Evolutionary conservation across 257 asterid genomes (phyloP), one percentile per base, ranked within the genome.

Genomic region (Solanum okadae): DNA sequence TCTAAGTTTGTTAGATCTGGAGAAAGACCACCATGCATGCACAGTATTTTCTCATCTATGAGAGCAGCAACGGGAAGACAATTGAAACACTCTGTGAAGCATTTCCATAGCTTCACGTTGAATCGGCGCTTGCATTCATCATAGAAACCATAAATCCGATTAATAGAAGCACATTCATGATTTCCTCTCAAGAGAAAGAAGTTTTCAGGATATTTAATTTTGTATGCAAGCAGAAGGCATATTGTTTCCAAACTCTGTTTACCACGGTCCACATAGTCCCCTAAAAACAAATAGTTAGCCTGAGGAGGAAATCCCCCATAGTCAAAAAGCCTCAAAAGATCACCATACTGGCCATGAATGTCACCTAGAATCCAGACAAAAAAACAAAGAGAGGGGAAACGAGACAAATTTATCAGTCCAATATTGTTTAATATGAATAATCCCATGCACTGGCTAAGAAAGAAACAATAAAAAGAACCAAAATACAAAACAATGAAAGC

Each of bases 21-120:
- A 90, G 97, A 94, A 87, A 94, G 95, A 90, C 97, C 97, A 38
- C 97, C 97, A 86, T 94, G 97, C 97, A 94, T 94, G 90, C 97
- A 94, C 86, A 94, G 95, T 84, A 94, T 94, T 89, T 94, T 94
- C 88, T 93, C 97, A 87, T 94, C 97, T 88, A 94, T 93, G 90
- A 94, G 92, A 86, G 95, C 97, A 81, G 97, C 95, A 88, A 94
- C 97, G 34, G 97, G 97, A 89, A 94, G 95, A 93, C 95, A 94
- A 91, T 94, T 94, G 88, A 94, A 94, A 91, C 94, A 93, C 14
- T 94, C 96, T 35, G 96, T 94, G 88, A 94, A 94, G 88, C 89
- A 88, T 90, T 94, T 94, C 96, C 96, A 94, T 20, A 94, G 92
- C 88, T 95, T 93, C 71, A 93, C 95, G 40, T 92, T 94, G 89